Evolutionary conservation across 2,329 filamentous ascomycete species (phyloP), one percentile per base, ranked within the genome.

Genomic region (Apiospora phragmitis): DNA sequence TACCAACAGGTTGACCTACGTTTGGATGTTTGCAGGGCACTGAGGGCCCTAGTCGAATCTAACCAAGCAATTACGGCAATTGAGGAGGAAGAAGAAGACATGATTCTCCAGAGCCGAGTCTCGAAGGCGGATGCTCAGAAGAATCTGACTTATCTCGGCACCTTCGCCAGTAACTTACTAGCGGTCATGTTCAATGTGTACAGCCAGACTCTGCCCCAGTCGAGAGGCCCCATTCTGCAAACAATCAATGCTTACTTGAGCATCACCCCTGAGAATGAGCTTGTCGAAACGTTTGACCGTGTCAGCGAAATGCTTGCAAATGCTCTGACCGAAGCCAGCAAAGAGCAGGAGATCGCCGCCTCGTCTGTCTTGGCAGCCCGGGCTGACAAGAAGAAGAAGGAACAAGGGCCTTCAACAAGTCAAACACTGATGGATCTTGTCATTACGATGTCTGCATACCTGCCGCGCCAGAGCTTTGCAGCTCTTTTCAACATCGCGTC

Each of bases 161-260:
- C 85, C 0, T 95, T 96, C 78, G 88, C 95, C 1, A 92, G 92
- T 72, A 98, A 98, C 77, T 89, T 99, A 82, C 89, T 99, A 55
- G 95, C 96, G 8, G 95, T 98, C 0, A 85, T 99, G n/a, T 98
- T 99, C 87, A 99, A 99, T 79, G 95, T 99, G 62, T 99, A 99
- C 84, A 97, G 93, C 74, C 93, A 98, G 81, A 99, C 96, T 0
- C 87, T 99, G 35, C 95, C 96, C 2, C 94, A 98, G 78, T 96
- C 94, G 77, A 89, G 96, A 75, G 95, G 94, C 0, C 94, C 93
- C 26, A 96, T 99, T 69, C 85, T 99, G 43, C 93, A 95, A 80
- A 97, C 95, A 73, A 96, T 98, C 84, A 98, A 98, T 81, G 91
- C 94, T 6, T 98, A 95, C 82, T 85, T 99, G 71, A 97, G 95